phyloP scores from a whole-genome alignment of 2,329 filamentous ascomycete genomes.

The Neofusicoccum ribis region DNA sequence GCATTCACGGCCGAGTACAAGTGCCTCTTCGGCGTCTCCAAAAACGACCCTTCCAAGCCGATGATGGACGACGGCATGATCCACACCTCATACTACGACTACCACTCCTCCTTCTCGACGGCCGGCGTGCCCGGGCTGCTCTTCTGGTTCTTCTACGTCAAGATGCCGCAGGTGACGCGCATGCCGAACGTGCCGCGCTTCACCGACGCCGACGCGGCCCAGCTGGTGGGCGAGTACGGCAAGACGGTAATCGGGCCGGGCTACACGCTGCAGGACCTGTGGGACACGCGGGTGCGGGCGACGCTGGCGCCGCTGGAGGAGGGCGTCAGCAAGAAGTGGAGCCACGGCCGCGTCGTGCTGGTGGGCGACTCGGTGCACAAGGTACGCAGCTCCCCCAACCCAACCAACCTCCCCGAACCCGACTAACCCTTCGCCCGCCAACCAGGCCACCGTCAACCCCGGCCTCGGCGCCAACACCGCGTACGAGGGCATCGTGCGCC shows the following conservation, averaged over 20 bases:
- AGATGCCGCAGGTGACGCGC: not conserved
- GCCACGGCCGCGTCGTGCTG: slow-evolving; percentile 3
- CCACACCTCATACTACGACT: slow-evolving; percentile 23
- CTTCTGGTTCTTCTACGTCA: slow-evolving; percentile 16
- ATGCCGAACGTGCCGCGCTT: slow-evolving; percentile 25
- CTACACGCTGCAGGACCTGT: slow-evolving; percentile 20
- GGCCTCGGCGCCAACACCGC: slow-evolving; percentile 12
- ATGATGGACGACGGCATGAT: slow-evolving; percentile 14
- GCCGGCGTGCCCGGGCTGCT: slow-evolving; percentile 14
- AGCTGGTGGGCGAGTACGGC: slow-evolving; percentile 12
- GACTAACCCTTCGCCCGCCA: too few relatives aligned
- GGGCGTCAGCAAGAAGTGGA: slow-evolving; percentile 2
- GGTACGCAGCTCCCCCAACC: slow-evolving; percentile 17
- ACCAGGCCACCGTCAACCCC: slow-evolving; percentile 4
- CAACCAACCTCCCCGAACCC: too few relatives aligned
- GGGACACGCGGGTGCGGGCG: not conserved
- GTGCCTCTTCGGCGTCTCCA: not conserved
- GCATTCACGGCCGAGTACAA: slow-evolving; percentile 12
- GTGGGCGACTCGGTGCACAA: slow-evolving; percentile 7
- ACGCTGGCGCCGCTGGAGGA: not conserved
- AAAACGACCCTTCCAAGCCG: not conserved
- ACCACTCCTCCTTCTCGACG: slow-evolving; percentile 23
- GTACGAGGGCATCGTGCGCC: slow-evolving; percentile 3
- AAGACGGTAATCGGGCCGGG: slow-evolving; percentile 14
- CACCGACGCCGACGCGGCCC: slow-evolving; percentile 34